phyloP scores from a whole-genome alignment of 495 filamentous ascomycete genomes.

The Xylaria cubensis region DNA sequence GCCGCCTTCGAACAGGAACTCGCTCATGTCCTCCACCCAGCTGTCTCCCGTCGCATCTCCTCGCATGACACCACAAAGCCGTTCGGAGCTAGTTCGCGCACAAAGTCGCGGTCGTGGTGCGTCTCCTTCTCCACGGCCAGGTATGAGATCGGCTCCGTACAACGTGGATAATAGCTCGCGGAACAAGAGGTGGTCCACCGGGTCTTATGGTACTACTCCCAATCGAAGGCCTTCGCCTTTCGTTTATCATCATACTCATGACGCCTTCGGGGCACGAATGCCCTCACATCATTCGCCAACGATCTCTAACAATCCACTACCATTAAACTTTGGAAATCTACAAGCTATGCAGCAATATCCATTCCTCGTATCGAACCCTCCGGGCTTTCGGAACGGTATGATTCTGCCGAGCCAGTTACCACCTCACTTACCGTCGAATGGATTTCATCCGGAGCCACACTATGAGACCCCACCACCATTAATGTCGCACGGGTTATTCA shows the following conservation, averaged over 20 bases:
- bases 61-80: constrained; percentile 62
- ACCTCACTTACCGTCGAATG: constrained; percentile 55
- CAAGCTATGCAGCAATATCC: constrained; percentile 61
- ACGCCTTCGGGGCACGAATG: constrained; percentile 56
- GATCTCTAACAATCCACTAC: constrained; percentile 57
- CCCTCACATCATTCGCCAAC: constrained; percentile 61
- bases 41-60: constrained; percentile 65
- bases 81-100: constrained; percentile 62
- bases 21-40: constrained; percentile 65
- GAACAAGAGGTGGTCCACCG: constrained; percentile 76
- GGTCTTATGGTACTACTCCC: constrained; percentile 62
- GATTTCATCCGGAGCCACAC: constrained; percentile 53
- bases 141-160: constrained; percentile 69
- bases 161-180: constrained; percentile 61
- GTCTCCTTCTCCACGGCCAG: constrained; percentile 69
- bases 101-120: constrained; percentile 65
- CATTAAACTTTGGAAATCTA: constrained; percentile 59
- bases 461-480: constrained; percentile 61
- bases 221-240: constrained; percentile 63
- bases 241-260: constrained; percentile 58
- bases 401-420: constrained; percentile 49
- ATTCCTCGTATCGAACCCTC: constrained; percentile 56
- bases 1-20: constrained; percentile 62
- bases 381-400: constrained; percentile 55
- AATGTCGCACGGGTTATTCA: constrained; percentile 68